Evolutionary conservation across 805 yeast genomes (phyloP).

Genomic region (Candida sithepensis): DNA sequence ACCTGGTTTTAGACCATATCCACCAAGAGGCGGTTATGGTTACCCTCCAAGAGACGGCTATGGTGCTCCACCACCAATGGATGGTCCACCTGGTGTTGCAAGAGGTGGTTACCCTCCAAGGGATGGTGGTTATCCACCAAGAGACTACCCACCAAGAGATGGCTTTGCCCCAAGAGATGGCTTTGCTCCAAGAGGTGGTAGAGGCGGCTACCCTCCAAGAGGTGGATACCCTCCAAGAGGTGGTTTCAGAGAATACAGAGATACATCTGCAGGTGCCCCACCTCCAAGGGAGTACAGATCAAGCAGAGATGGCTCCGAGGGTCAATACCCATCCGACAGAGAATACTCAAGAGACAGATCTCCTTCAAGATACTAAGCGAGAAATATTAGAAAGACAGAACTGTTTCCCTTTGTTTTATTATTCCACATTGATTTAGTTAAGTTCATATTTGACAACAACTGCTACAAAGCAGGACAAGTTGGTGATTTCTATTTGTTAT

Average conservation of each 20-base stretch:
- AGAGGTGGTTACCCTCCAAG: slow-evolving; percentile 17
- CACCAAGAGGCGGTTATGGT: neutral
- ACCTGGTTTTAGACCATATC: neutral
- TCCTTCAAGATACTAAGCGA: slow-evolving; percentile 60
- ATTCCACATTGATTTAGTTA: neutral
- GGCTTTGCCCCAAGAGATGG: slow-evolving; percentile 7
- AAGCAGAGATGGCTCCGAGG: slow-evolving; percentile 33
- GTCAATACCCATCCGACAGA: slow-evolving; percentile 37
- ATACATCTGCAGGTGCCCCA: slow-evolving; percentile 24
- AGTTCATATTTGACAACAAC: no score
- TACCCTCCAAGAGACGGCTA: slow-evolving; percentile 2
- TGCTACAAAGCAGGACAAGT: no score
- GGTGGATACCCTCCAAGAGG: slow-evolving; percentile 26
- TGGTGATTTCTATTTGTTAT: neutral
- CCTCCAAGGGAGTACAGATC: slow-evolving; percentile 29
- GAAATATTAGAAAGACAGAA: neutral
- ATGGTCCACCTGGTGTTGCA: slow-evolving; percentile 33
- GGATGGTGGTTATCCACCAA: slow-evolving; percentile 1
- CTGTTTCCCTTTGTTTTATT: neutral
- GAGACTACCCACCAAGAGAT: slow-evolving; percentile 6
- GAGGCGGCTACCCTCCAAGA: slow-evolving; percentile 29
- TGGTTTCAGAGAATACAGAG: slow-evolving; percentile 26
- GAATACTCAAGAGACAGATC: slow-evolving; percentile 69
- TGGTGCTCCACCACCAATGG: slow-evolving; percentile 21
- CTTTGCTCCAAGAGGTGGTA: slow-evolving; percentile 24